Evolutionary conservation across 345 rosid genomes (phyloP).

Genomic region (Populus ilicifolia): DNA sequence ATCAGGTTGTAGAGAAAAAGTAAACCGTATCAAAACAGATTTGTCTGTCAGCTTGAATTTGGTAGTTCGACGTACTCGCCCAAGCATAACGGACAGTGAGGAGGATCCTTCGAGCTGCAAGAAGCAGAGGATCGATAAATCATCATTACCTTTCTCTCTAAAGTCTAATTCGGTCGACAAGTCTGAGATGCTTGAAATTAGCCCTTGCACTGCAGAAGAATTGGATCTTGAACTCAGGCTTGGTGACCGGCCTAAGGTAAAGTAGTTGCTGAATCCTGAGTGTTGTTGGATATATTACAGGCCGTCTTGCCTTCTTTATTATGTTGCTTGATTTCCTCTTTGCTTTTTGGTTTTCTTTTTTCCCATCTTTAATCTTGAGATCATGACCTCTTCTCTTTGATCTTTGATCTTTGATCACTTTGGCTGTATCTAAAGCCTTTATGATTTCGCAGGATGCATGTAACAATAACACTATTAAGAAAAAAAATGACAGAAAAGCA

Average conservation of each 20-base stretch:
- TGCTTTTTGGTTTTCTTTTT: conserved; percentile 2
- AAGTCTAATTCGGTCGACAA: conserved; percentile 38
- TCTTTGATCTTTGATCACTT: conserved; percentile 27
- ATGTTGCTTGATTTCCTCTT: conserved; percentile 10
- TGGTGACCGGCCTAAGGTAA: conserved; percentile 60
- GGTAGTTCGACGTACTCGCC: conserved; percentile 39
- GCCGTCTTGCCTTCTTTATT: conserved; percentile 18
- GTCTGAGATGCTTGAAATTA: conserved; percentile 38
- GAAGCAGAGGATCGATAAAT: conserved; percentile 44
- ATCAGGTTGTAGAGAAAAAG: conserved; percentile 30
- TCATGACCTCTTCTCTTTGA: conserved; percentile 11
- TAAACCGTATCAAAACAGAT: conserved; percentile 43
- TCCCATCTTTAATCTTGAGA: conserved; percentile 2
- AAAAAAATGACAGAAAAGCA: conserved; percentile 5
- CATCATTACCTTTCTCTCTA: conserved; percentile 42
- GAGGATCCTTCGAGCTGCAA: conserved; percentile 31
- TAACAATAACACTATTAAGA: conserved; percentile 18
- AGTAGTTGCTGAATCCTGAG: conserved; percentile 22
- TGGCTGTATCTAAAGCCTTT: conserved; percentile 10
- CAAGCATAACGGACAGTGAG: conserved; percentile 25
- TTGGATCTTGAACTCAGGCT: conserved; percentile 96
- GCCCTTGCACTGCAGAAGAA: conserved; percentile 47
- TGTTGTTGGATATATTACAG: conserved; percentile 19
- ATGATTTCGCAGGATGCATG: conserved; percentile 26
- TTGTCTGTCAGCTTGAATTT: conserved; percentile 63